These are phyloP conservation scores for Aspergillus heteromorphus DNA, from an alignment of 495 filamentous ascomycete species.

Conservation along the genomic window DNA sequence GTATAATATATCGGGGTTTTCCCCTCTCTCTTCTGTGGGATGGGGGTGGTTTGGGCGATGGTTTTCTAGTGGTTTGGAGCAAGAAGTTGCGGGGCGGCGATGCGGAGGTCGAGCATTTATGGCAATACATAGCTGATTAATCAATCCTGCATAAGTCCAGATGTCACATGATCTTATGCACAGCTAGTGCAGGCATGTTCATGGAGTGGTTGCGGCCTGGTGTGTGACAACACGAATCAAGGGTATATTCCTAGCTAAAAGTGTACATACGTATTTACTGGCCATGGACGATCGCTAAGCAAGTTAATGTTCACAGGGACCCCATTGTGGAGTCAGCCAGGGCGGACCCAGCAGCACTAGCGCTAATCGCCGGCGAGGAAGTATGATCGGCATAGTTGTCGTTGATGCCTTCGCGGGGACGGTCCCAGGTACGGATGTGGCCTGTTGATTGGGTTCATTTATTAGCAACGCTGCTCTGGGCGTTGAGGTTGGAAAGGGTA, in stretches of 20 bases:
- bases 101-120: no score
- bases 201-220: no score
- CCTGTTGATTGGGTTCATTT: slow-evolving; percentile 42
- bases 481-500: slow-evolving; percentile 3
- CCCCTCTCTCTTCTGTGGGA: no score
- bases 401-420: slow-evolving; percentile 58
- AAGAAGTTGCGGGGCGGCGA: no score
- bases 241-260: slow-evolving; percentile 9
- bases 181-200: no score
- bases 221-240: no score
- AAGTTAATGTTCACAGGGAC: slow-evolving; percentile 11
- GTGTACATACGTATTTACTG: slow-evolving; percentile 4
- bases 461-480: slow-evolving; percentile 10
- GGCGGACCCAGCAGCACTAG: slow-evolving; percentile 16
- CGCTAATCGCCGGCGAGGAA: slow-evolving; percentile 17
- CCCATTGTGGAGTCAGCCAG: slow-evolving; percentile 15
- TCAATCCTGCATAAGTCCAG: no score
- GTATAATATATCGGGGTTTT: no score
- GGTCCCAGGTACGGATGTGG: slow-evolving; percentile 82
- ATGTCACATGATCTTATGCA: no score
- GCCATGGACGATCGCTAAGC: not conserved
- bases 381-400: slow-evolving; percentile 22
- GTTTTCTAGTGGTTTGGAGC: no score
- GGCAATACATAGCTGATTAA: no score
- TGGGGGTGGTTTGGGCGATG: no score